Evolutionary conservation across 2,329 filamentous ascomycete species (phyloP), one percentile per base, ranked within the genome.

Genomic region (Colletotrichum magnum): DNA sequence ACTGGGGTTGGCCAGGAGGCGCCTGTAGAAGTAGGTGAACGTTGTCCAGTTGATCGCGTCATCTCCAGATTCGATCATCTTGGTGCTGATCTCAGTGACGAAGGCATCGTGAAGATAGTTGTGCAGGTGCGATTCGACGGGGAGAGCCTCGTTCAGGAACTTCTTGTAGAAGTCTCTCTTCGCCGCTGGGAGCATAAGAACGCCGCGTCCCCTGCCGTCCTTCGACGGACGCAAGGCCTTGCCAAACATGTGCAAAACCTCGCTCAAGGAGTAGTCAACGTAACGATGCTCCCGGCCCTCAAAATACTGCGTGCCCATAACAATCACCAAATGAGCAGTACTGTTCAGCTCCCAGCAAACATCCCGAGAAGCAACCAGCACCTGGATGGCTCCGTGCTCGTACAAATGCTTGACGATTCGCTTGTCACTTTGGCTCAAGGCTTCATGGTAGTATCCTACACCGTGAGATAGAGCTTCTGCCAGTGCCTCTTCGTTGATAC

Each of bases 121-220:
- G 77, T 97, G 93, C 39, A 99, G 87, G 78, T 97, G 94, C 72
- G 94, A 97, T 83, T 99, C 96, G 26, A 99, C 94, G 0, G 96
- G 96, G 50, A 99, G 85, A 21, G 96, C 96, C 80, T 99, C 97
- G 75, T 96, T 95, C 73, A 99, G 83, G 85, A 99, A 99, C 82
- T 99, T 99, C 83, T 96, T 97, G 88, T 98, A 99, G 82, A 97
- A 99, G 72, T 98, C 95, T 45, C 96, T 91, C 86, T 97, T 98
- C 56, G 97, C 94, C 18, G 93, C 91, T 3, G 95, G 94, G 12
- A 98, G 90, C 96, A 99, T 98, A 52, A 99, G 86, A n/a, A 99
- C 94, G 73, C 95, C 97, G 71, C 93, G 94, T 53, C 93, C 92
- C 66, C 92, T 88, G 66, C 93, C 94, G 75, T 97, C 94, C 76